Evolutionary conservation across 83 land plant species (phyloP), one percentile per base, ranked within the genome.

Genomic region (Diphasiastrum complanatum): DNA sequence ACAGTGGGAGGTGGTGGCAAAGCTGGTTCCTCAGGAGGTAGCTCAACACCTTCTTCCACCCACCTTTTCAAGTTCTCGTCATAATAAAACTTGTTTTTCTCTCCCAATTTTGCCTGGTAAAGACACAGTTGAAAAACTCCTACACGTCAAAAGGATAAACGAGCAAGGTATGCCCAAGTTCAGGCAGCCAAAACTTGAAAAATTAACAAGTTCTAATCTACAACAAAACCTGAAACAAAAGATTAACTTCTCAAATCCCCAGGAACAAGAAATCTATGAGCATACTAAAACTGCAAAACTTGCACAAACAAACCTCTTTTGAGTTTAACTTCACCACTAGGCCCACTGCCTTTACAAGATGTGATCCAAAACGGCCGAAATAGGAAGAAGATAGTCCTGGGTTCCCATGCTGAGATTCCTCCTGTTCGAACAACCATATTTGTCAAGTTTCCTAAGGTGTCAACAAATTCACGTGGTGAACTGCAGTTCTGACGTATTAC

Each of bases 101-200:
- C 96, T 28, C 98, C 98, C 67, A 92, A 57, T 70, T 92, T 92
- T 26, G 98, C 98, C 98, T 92, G 68, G 12, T n/a, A n/a, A n/a
- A n/a, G n/a, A n/a, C n/a, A 29, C 16, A 32, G 29, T 26, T 33
- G 16, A 27, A 38, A 38, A 8, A 38, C 43, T 38, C 12, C 43
- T 8, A 8, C 14, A 14, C 43, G 8, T 38, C 43, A 38, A 38
- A 38, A 8, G 43, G 43, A 38, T 38, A 14, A 38, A 38, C 8
- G 43, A 38, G 8, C 12, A 38, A 38, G 12, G 14, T 8, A 38
- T 14, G 43, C 43, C 43, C n/a, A n/a, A n/a, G n/a, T n/a, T n/a
- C n/a, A n/a, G n/a, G n/a, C n/a, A 38, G 43, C 43, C 8, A 38
- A 45, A 20, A 35, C 31, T 37, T 31, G 19, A 25, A 51, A 18